Conservation (phyloP, 148 eudicot genomes). For the Vaccinium macrocarpon region DNA sequence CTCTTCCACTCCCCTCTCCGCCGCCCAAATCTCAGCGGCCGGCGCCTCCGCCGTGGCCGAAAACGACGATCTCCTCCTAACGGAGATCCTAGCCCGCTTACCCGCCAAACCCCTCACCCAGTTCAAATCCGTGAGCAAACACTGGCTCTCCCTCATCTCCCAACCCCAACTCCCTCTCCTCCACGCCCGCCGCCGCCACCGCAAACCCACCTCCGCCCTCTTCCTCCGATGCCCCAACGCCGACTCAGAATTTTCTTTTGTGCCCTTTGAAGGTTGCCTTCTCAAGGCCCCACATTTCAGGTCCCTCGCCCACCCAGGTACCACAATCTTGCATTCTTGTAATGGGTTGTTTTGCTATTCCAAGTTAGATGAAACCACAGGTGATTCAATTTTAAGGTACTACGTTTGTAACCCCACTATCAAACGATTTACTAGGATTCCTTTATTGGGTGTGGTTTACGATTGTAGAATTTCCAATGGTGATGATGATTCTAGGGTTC, state of each 20-base stretch:
- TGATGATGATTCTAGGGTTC: not conserved
- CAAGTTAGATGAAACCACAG: slow-evolving; percentile 6
- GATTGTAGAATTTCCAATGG: not conserved
- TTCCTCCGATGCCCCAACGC: not conserved
- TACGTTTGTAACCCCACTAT: slow-evolving; percentile 20
- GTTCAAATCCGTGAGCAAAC: slow-evolving; percentile 12
- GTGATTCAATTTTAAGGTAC: slow-evolving; percentile 3
- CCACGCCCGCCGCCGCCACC: not conserved
- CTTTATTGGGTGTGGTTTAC: slow-evolving; percentile 7
- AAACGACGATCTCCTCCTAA: not conserved
- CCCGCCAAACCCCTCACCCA: not conserved
- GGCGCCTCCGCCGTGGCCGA: not conserved
- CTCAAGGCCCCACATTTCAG: slow-evolving; percentile 12
- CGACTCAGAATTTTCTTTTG: not conserved
- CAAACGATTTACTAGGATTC: slow-evolving; percentile 12
- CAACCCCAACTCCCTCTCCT: not conserved
- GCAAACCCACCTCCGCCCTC: not conserved
- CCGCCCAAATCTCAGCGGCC: not conserved
- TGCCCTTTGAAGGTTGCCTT: not conserved
- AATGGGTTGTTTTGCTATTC: slow-evolving; percentile 21
- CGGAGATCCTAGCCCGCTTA: not conserved
- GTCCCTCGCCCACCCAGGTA: slow-evolving; percentile 16
- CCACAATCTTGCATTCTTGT: slow-evolving; percentile 11
- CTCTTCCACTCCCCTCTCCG: slow-evolving; percentile 35
- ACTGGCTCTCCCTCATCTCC: slow-evolving; percentile 10